Evolutionary conservation across 441 rosid species (phyloP).

Genomic region (Adansonia grandidieri): DNA sequence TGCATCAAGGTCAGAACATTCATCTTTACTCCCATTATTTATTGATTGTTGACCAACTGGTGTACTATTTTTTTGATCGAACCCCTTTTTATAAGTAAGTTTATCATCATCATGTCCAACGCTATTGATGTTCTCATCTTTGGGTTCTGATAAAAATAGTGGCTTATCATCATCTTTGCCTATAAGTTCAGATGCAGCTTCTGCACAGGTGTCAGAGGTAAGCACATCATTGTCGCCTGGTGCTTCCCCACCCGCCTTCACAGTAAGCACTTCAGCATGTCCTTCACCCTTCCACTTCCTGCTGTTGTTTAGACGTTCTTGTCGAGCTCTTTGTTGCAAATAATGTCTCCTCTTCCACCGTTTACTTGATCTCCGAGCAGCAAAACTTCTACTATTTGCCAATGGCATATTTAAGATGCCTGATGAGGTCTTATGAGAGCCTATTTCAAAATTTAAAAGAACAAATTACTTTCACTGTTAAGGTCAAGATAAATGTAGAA

Average conservation of each 20-base stretch:
- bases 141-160: conserved; percentile 41
- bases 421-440: conserved; percentile 49
- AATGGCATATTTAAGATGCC: conserved; percentile 50
- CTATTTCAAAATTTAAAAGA: conserved; percentile 41
- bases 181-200: conserved; percentile 41
- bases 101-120: conserved; percentile 48
- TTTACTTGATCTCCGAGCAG: conserved; percentile 67
- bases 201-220: conserved; percentile 38
- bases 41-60: conserved; percentile 34
- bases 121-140: conserved; percentile 40
- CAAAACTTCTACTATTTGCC: conserved; percentile 62
- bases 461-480: not conserved
- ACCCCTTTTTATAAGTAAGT: conserved; percentile 38
- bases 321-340: conserved; percentile 87
- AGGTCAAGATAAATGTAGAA: not conserved
- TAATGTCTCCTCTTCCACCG: conserved; percentile 87
- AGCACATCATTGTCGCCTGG: conserved; percentile 31
- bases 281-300: conserved; percentile 95
- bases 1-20: conserved; percentile 43
- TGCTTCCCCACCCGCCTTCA: conserved; percentile 42
- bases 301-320: conserved; percentile 85
- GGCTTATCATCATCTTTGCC: conserved; percentile 48
- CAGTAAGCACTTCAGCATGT: conserved; percentile 38
- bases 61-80: conserved; percentile 36
- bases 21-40: conserved; percentile 39